phyloP scores from a whole-genome alignment of 768 basidiomycete species.

The Clitopilus passeckerianus region DNA sequence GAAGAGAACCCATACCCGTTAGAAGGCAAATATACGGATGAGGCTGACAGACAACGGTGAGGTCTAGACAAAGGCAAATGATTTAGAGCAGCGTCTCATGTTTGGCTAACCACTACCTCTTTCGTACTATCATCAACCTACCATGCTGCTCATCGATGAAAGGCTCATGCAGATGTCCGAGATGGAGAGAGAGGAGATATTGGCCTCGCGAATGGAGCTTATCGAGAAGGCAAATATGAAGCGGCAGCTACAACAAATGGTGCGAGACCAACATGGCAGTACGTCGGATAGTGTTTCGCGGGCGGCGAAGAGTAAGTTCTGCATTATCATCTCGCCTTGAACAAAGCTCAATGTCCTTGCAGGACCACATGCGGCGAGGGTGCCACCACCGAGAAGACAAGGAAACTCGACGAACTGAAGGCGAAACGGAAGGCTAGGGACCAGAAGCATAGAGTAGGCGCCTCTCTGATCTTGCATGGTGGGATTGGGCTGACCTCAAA shows the following conservation, averaged over 20 bases:
- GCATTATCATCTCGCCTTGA: not conserved
- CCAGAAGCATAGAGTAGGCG: slow-evolving; percentile 75
- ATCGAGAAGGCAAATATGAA: slow-evolving; percentile 72
- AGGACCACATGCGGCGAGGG: slow-evolving; percentile 78
- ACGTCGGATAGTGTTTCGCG: slow-evolving; percentile 58
- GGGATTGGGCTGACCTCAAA: slow-evolving; percentile 24
- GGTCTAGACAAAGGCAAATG: slow-evolving; percentile 18
- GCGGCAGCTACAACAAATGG: slow-evolving; percentile 67
- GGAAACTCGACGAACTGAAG: slow-evolving; percentile 80
- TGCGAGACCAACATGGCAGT: slow-evolving; percentile 55
- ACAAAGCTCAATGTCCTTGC: slow-evolving; percentile 3
- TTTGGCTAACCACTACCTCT: slow-evolving; percentile 12
- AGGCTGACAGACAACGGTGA: slow-evolving; percentile 77
- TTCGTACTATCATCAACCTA: slow-evolving; percentile 7
- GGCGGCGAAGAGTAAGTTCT: slow-evolving; percentile 68
- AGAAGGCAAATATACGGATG: slow-evolving; percentile 88
- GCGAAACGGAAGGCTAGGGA: slow-evolving; percentile 85
- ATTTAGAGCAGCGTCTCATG: slow-evolving; percentile 13
- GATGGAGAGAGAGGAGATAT: slow-evolving; percentile 83
- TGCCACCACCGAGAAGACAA: slow-evolving; percentile 74
- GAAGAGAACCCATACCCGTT: slow-evolving; percentile 75
- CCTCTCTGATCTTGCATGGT: not conserved
- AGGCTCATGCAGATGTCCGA: slow-evolving; percentile 82
- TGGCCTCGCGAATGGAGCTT: slow-evolving; percentile 77
- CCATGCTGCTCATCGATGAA: slow-evolving; percentile 5